Evolutionary conservation across 2,329 filamentous ascomycete species (phyloP), one percentile per base, ranked within the genome.

Genomic region (Fusarium graminum): DNA sequence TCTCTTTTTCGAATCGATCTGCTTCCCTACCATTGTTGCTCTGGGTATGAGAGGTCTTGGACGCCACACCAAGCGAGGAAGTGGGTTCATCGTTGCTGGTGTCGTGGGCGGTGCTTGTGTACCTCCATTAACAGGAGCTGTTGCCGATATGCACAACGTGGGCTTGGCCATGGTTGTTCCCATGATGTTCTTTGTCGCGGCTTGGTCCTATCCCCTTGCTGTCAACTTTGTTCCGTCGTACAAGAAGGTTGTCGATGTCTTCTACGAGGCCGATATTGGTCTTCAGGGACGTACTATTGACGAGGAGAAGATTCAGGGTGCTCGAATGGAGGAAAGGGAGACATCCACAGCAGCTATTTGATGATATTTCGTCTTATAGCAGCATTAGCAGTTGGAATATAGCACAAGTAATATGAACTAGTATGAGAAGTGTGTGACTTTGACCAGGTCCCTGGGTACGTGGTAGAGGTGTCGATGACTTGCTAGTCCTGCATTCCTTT

Each of bases 21-120:
- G 89, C 76, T 94, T 94, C 81, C 91, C 92, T 0, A 93, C 91
- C 17, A 93, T 94, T 72, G 88, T 94, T 29, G 90, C 91, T 6
- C 82, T 94, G 4, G 90, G 90, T 10, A 92, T 93, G 81, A 85
- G 90, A 22, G 91, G 90, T 3, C 82, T 93, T 2, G 92, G 92
- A 7, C 85, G 88, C 17, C 89, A 94, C 78, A 92, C 89, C 34
- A 93, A 94, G 81, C 85, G 90, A 61, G 92, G 91, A 2, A 89
- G 88, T 4, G 90, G 90, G 6, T 90, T 87, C 75, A 88, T 80
- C 58, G 85, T 93, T 3, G 89, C 82, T 6, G 90, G 89, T 67
- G 90, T 94, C 1, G 82, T 85, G 16, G 91, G 92, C 14, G 92
- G 92, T 57, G 91, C 92, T 4, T 84, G 86, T 30, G 90, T 94